Percentiles rank a stretch among this genome's conserved stretches.
phyloP scores from a whole-genome alignment of 2,329 filamentous ascomycete genomes.

The Pseudogymnoascus pannorum region DNA sequence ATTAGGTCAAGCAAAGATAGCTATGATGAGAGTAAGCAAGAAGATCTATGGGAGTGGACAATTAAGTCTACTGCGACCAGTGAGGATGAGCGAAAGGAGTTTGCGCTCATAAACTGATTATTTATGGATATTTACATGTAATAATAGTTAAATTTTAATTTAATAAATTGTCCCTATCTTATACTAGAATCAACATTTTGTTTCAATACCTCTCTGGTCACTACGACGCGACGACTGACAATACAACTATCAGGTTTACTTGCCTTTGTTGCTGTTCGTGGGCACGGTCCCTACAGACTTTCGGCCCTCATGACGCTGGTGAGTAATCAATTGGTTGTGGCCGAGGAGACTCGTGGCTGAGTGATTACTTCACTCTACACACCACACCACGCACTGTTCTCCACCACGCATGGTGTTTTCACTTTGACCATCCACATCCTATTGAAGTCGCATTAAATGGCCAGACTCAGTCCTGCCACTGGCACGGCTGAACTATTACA shows the following conservation, averaged over 20 bases:
- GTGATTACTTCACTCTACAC: background rate
- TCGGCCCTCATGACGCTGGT: background rate
- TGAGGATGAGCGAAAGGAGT: slow-evolving; percentile 23
- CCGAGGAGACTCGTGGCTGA: too few relatives aligned
- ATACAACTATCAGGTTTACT: too few relatives aligned
- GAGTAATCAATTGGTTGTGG: background rate
- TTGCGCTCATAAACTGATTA: slow-evolving; percentile 12
- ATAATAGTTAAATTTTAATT: background rate
- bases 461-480: background rate
- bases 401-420: background rate
- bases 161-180: background rate
- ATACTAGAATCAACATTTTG: too few relatives aligned
- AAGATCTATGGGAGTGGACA: slow-evolving; percentile 44
- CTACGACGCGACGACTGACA: too few relatives aligned
- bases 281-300: background rate
- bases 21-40: slow-evolving; percentile 38
- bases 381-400: background rate
- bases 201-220: too few relatives aligned
- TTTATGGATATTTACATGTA: background rate
- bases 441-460: background rate
- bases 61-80: slow-evolving; percentile 27
- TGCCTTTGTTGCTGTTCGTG: background rate
- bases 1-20: slow-evolving; percentile 37
- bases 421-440: background rate
- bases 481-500: slow-evolving; percentile 15